These are phyloP conservation scores for Alnus rubra DNA, from an alignment of 306 rosid species.

Conservation along the genomic window DNA sequence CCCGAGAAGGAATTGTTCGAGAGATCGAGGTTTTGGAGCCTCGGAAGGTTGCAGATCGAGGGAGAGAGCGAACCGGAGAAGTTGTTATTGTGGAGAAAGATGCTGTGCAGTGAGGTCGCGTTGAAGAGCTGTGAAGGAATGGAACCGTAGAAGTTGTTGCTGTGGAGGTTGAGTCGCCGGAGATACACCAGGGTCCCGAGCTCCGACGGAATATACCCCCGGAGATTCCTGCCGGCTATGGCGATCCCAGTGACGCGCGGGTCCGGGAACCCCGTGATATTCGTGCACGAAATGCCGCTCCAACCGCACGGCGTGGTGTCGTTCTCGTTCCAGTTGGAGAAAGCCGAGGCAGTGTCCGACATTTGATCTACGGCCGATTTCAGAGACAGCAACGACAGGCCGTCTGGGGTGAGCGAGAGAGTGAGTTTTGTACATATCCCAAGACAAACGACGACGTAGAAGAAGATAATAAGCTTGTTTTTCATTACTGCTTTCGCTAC, in stretches of 20 bases:
- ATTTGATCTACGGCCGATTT: conserved; percentile 78
- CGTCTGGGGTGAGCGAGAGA: conserved; percentile 72
- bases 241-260: conserved; percentile 82
- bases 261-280: conserved; percentile 55
- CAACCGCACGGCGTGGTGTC: conserved; percentile 75
- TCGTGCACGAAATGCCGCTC: conserved; percentile 82
- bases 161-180: conserved; percentile 85
- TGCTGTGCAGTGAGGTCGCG: conserved; percentile 77
- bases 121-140: conserved; percentile 84
- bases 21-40: conserved; percentile 86
- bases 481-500: background rate
- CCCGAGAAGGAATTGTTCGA: conserved; percentile 81
- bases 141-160: conserved; percentile 67
- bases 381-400: conserved; percentile 84
- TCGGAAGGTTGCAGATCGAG: conserved; percentile 62
- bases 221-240: conserved; percentile 69
- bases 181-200: conserved; percentile 72
- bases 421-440: background rate
- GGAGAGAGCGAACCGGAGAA: conserved; percentile 80
- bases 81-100: conserved; percentile 83
- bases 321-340: conserved; percentile 77
- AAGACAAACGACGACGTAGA: conserved; percentile 15
- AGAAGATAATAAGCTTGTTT: conserved; percentile 3
- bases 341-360: conserved; percentile 31
- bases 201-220: conserved; percentile 92